A percentile compares a stretch with the other conserved stretches of the same genome.
These are phyloP conservation scores for Keithomyces neogunnii DNA, from an alignment of 2,329 filamentous ascomycete genomes.

Conservation along the genomic window DNA sequence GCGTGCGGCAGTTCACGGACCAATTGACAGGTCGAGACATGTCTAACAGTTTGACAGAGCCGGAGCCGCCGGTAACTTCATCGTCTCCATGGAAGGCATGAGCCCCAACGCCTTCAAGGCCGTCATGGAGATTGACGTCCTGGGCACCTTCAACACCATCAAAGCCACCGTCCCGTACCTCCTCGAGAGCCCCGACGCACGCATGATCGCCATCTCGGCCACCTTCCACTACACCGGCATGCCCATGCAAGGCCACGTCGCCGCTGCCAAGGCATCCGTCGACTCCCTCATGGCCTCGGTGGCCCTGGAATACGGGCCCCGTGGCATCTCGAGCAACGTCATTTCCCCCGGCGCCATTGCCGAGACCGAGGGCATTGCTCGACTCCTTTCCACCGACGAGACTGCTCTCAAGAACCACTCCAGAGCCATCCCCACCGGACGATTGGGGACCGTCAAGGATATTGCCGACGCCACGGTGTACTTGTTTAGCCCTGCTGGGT, in stretches of 20 bases:
- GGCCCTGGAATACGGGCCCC: constrained; percentile 82
- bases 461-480: constrained; percentile 90
- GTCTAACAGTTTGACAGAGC: constrained; percentile 47
- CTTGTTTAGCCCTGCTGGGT: constrained; percentile 76
- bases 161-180: constrained; percentile 86
- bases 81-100: constrained; percentile 74
- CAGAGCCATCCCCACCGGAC: constrained; percentile 58
- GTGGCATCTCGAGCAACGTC: constrained; percentile 79
- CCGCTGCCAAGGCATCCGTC: constrained; percentile 83
- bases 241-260: constrained; percentile 81
- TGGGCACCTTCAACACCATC: constrained; percentile 90
- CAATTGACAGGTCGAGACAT: background rate
- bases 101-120: constrained; percentile 87
- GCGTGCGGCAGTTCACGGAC: too few species aligned
- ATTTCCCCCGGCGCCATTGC: constrained; percentile 82
- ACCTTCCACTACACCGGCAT: constrained; percentile 86
- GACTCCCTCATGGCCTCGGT: constrained; percentile 76
- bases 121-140: constrained; percentile 91
- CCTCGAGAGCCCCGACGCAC: constrained; percentile 63
- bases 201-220: constrained; percentile 84
- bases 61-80: constrained; percentile 91
- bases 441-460: constrained; percentile 73
- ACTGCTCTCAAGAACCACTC: constrained; percentile 23
- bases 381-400: constrained; percentile 39
- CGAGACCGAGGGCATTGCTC: constrained; percentile 72